Percentiles rank a stretch among this genome's conserved stretches.
These are phyloP conservation scores for Cardiospermum halicacabum DNA, from an alignment of 345 rosid genomes.

Conservation along the genomic window DNA sequence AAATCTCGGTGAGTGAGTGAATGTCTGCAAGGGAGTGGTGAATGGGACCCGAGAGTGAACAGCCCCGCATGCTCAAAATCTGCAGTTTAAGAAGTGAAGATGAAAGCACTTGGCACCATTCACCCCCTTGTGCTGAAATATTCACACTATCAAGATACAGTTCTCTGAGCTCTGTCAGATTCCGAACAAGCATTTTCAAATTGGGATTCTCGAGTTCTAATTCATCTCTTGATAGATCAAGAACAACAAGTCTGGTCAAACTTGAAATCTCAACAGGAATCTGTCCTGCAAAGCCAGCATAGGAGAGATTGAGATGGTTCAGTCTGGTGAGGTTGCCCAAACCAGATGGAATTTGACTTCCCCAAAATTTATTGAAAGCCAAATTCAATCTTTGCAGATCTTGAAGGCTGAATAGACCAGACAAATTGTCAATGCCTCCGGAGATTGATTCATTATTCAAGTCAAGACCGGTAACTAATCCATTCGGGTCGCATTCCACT, in stretches of 20 bases:
- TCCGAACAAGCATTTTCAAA: conserved; percentile 18
- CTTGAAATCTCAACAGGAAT: conserved; percentile 28
- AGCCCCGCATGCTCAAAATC: conserved; percentile 25
- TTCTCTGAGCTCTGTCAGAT: conserved; percentile 19
- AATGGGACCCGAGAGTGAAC: conserved; percentile 27
- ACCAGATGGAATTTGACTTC: background rate
- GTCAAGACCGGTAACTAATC: conserved; percentile 19
- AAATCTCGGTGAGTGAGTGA: conserved; percentile 22
- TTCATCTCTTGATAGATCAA: conserved; percentile 16
- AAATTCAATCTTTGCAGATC: conserved; percentile 15
- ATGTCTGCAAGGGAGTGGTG: conserved; percentile 23
- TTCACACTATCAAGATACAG: conserved; percentile 33
- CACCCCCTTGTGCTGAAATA: conserved; percentile 23
- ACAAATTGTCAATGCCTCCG: conserved; percentile 14
- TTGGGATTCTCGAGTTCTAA: conserved; percentile 25
- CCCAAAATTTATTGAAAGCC: conserved; percentile 8
- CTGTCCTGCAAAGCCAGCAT: conserved; percentile 30
- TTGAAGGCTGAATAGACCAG: conserved; percentile 15
- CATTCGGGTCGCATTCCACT: conserved; percentile 6
- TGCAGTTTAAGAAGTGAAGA: conserved; percentile 19
- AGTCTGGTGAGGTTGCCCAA: conserved; percentile 7
- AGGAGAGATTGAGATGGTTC: conserved; percentile 29
- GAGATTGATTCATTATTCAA: conserved; percentile 24
- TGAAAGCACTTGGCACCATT: conserved; percentile 33
- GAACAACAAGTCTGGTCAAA: conserved; percentile 22